Base-by-base conservation (phyloP, 179 eudicot species). In the Gypsophila paniculata region DNA sequence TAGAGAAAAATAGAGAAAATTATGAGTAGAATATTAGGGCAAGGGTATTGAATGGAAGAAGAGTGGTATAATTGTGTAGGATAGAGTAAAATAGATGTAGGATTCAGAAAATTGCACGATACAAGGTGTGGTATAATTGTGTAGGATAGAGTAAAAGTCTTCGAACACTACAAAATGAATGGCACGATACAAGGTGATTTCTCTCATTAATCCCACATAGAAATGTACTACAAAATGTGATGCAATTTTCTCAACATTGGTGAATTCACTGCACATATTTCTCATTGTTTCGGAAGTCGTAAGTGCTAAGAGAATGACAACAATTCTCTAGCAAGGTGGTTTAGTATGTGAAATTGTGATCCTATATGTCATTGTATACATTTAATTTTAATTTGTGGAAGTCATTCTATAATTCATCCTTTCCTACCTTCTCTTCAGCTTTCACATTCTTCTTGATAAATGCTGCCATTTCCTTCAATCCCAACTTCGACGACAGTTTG, bases 381-480 rank as follows among this genome's bases (percentile, higher is more conserved):
- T 63, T 13, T 63, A 38, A 39, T 6, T 6, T 63, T 74, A 10
- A 32, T 54, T 29, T 67, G 49, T 25, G 57, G 10, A 58, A 44
- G 15, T 29, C 51, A 55, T 55, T 52, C 87, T 90, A 91, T 68
- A 93, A 84, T 64, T 93, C 98, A 61, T 93, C 98, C 81, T 85
- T 89, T 32, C 78, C 74, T 34, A 34, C 51, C n/a, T 77, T 63
- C 29, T 76, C 80, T 78, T 80, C 85, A 17, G 74, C 77, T 84
- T 84, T 87, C 23, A 86, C 81, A 25, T 83, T 75, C 78, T 83
- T 86, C 85, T 91, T 93, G 80, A 93, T 85, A 14, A 88, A 85
- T 15, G 83, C 79, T 7, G 91, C 97, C 86, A 91, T 77, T 17
- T 91, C 93, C 89, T 91, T 93, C 79, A 84, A 77, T 77, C 86